Conservation (phyloP, 805 yeast genomes). For the Starmerella khaoyaiensis region DNA sequence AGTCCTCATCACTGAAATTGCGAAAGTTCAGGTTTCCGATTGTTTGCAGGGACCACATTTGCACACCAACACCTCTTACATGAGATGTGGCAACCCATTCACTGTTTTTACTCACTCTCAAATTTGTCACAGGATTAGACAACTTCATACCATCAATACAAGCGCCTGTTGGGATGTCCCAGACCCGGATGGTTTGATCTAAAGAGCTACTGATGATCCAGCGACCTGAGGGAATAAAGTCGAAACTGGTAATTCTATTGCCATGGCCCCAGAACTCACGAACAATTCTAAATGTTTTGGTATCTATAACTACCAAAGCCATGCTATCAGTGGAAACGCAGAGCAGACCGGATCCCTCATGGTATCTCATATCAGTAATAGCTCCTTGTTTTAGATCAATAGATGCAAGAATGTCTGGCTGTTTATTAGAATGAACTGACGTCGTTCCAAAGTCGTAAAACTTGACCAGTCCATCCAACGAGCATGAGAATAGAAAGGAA, state of each 20-base stretch:
- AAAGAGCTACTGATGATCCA: constrained; percentile 78
- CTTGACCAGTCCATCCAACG: constrained; percentile 79
- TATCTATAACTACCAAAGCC: constrained; percentile 70
- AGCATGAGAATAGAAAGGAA: constrained; percentile 69
- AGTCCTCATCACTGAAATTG: constrained; percentile 59
- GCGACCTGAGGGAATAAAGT: constrained; percentile 88
- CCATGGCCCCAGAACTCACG: constrained; percentile 84
- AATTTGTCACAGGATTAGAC: constrained; percentile 63
- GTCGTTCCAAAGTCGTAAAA: constrained; percentile 74
- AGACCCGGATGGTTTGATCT: constrained; percentile 81
- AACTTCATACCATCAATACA: constrained; percentile 85
- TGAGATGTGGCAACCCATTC: constrained; percentile 88
- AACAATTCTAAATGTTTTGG: constrained; percentile 65
- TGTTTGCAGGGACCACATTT: constrained; percentile 83
- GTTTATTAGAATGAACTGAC: constrained; percentile 39
- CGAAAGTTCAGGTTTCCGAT: constrained; percentile 64
- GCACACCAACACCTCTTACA: constrained; percentile 77
- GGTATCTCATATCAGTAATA: constrained; percentile 62
- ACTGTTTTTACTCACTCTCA: constrained; percentile 75
- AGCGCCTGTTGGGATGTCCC: constrained; percentile 96
- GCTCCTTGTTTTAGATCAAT: constrained; percentile 54
- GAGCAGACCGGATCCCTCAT: constrained; percentile 67
- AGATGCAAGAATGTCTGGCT: background rate
- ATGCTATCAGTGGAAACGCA: constrained; percentile 82
- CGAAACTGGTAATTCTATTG: constrained; percentile 74